These are phyloP conservation scores for Phylloporus arenicola DNA, from an alignment of 768 basidiomycete genomes.

Conservation along the genomic window DNA sequence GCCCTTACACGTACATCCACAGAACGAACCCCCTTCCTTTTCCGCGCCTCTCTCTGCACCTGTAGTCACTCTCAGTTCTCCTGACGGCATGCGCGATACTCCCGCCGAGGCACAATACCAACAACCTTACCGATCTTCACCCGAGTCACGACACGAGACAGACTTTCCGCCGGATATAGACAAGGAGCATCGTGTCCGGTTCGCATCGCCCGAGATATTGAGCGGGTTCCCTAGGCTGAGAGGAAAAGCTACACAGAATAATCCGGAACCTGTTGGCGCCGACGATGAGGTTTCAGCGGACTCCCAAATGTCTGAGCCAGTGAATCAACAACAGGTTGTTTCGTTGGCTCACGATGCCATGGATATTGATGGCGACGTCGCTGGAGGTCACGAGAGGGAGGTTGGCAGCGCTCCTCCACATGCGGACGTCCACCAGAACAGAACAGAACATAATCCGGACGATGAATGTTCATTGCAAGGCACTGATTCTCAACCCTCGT, in stretches of 20 bases:
- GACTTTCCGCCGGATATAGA: constrained; percentile 5
- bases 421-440: not conserved
- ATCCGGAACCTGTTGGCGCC: not conserved
- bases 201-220: constrained; percentile 29
- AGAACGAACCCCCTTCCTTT: constrained; percentile 11
- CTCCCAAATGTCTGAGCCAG: not conserved
- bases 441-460: not conserved
- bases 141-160: constrained; percentile 6
- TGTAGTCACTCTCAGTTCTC: constrained; percentile 1
- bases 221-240: constrained; percentile 10
- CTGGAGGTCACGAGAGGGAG: constrained; percentile 2
- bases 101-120: constrained; percentile 21
- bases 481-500: not conserved
- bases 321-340: not conserved
- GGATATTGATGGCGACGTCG: constrained; percentile 16
- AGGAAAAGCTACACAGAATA: not conserved
- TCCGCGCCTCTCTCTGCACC: constrained; percentile 7
- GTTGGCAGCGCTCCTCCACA: not conserved
- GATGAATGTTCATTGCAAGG: not conserved
- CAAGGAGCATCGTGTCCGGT: constrained; percentile 23
- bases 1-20: constrained; percentile 25
- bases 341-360: constrained; percentile 13
- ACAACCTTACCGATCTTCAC: constrained; percentile 13
- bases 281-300: not conserved
- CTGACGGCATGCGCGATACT: constrained; percentile 18